phyloP scores from a whole-genome alignment of 2,329 filamentous ascomycete species.

The Didymella keratinophila region DNA sequence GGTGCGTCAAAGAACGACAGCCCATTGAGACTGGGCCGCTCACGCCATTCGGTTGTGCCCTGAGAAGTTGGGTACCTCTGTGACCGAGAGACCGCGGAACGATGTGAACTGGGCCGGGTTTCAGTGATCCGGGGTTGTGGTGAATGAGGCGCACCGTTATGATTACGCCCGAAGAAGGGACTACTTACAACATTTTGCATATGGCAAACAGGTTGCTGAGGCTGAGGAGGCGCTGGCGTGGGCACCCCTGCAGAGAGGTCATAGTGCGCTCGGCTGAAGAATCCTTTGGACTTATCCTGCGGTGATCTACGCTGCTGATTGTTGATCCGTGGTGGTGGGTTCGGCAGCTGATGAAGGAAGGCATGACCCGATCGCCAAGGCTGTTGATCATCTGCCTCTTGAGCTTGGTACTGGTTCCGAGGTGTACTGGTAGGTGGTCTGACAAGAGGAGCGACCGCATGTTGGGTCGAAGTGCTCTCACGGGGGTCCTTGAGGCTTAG shows the following conservation, averaged over 20 bases:
- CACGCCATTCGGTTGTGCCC: constrained; percentile 25
- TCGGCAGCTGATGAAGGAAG: constrained; percentile 30
- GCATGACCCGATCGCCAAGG: constrained; percentile 28
- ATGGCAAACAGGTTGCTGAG: constrained; percentile 23
- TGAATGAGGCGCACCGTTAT: constrained; percentile 23
- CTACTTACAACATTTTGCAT: constrained; percentile 52
- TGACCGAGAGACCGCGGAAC: constrained; percentile 40
- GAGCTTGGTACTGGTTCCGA: neutral
- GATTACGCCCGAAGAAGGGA: constrained; percentile 49
- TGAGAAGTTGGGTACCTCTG: constrained; percentile 24
- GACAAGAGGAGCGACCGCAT: neutral
- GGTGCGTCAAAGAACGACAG: constrained; percentile 49
- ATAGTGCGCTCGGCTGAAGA: constrained; percentile 18
- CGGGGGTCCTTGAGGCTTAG: constrained; percentile 43
- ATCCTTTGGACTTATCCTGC: constrained; percentile 7
- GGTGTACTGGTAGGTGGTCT: constrained; percentile 13
- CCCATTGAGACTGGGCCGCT: constrained; percentile 43
- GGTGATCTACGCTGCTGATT: neutral
- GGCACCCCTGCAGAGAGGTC: constrained; percentile 1
- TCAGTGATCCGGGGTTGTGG: constrained; percentile 34
- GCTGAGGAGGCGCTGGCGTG: neutral
- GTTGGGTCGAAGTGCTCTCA: neutral
- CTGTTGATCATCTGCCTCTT: constrained; percentile 8
- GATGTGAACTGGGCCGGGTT: constrained; percentile 38
- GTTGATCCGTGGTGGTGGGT: constrained; percentile 10